Evolutionary conservation across 2,329 filamentous ascomycete species (phyloP).

Genomic region (Basipetospora chlamydospora): DNA sequence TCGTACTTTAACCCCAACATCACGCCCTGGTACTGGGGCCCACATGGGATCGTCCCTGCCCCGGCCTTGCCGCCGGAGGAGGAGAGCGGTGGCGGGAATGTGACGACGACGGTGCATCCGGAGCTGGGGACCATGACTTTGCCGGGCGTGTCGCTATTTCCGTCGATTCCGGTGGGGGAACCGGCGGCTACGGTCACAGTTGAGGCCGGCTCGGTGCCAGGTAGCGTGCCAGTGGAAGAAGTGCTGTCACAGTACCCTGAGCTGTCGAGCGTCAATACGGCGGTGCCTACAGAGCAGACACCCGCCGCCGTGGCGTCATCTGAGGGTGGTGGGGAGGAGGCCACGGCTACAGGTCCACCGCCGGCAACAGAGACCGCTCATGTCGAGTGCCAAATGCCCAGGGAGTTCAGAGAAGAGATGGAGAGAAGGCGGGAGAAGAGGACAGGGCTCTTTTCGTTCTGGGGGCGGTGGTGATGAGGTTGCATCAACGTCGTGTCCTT

Average conservation of each 20-base stretch:
- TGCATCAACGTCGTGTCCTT: no score
- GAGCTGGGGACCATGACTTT: conserved; percentile 2
- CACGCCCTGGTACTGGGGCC: conserved; percentile 4
- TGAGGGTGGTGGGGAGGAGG: no score
- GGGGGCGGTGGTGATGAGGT: neutral
- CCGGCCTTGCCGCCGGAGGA: no score
- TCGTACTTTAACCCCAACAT: conserved; percentile 3
- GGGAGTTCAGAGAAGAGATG: neutral
- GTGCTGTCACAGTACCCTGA: conserved; percentile 1
- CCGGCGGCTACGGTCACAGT: conserved; percentile 3
- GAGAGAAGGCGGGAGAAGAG: neutral
- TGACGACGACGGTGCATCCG: neutral
- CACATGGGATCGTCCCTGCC: neutral
- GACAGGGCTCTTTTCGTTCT: neutral
- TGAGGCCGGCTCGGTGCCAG: neutral
- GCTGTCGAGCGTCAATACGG: conserved; percentile 1
- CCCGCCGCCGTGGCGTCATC: no score
- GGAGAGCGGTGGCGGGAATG: neutral
- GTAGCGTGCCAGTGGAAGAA: neutral
- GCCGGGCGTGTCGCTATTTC: neutral
- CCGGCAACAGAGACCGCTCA: neutral
- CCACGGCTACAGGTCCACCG: neutral
- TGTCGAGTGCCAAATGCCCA: neutral
- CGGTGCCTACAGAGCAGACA: no score
- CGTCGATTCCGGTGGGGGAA: conserved; percentile 2